Percentiles rank a stretch among this genome's conserved stretches.
Conservation (phyloP, 352 stramenopile species). For the Phytopythium kandeliae region DNA sequence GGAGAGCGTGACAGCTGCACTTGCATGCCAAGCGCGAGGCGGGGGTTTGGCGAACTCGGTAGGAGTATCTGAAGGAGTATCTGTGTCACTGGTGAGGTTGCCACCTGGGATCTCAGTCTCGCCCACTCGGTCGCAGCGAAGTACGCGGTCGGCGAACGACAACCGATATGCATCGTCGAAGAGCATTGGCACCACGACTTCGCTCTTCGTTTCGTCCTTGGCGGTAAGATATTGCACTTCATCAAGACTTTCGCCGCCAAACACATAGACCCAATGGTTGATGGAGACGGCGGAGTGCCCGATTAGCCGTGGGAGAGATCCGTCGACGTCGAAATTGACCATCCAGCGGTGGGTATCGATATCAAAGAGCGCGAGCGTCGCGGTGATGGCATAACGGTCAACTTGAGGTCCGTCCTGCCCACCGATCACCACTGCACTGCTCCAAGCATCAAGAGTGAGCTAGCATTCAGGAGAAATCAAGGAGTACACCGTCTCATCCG, state of each 20-base stretch:
- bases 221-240: background rate
- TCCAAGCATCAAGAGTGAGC: slow-evolving; percentile 1
- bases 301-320: slow-evolving; percentile 38
- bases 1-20: slow-evolving; percentile 14
- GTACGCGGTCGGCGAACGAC: slow-evolving; percentile 27
- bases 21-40: slow-evolving; percentile 43
- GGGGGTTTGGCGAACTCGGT: background rate
- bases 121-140: slow-evolving; percentile 29
- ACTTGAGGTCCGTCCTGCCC: slow-evolving; percentile 29
- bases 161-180: slow-evolving; percentile 40
- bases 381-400: slow-evolving; percentile 15
- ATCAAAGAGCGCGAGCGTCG: slow-evolving; percentile 62
- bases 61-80: background rate
- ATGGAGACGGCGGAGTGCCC: slow-evolving; percentile 46
- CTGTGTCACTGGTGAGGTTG: background rate
- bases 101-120: too few relatives aligned
- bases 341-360: slow-evolving; percentile 38
- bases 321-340: slow-evolving; percentile 50
- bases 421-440: slow-evolving; percentile 52
- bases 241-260: slow-evolving; percentile 41
- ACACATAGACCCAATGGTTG: slow-evolving; percentile 31
- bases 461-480: too few relatives aligned
- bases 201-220: slow-evolving; percentile 1
- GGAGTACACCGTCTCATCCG: too few relatives aligned
- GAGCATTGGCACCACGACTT: slow-evolving; percentile 2